Evolutionary conservation across 345 rosid genomes (phyloP), one percentile per base, ranked within the genome.

Genomic region (Brassica napus): DNA sequence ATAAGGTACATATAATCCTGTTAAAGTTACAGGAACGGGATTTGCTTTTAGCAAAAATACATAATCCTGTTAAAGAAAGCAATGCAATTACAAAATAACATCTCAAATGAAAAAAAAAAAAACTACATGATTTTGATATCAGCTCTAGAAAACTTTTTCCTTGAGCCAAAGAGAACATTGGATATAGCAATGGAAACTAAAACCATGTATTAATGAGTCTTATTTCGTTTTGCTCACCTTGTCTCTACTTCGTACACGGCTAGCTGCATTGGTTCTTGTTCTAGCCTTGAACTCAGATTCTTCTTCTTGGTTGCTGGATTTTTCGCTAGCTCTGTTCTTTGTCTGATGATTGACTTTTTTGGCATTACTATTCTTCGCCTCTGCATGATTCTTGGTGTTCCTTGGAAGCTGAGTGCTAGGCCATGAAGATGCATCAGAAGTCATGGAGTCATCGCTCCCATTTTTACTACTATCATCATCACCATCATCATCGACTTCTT

Each of bases 361-460:
- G 18, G 64, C 74, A 67, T 84, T 73, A 23, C 75, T 65, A 54
- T 71, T 72, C 59, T 80, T 81, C 34, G 70, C 37, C 34, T 77
- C 35, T 78, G 34, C 76, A 73, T 81, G 80, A 84, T 84, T 76
- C 76, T 69, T 73, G 66, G 59, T 79, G 52, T 57, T 67, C 32
- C 69, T 64, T 72, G 79, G 75, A 81, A 71, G 69, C 65, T 87
- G 84, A 68, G 69, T 85, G 49, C 85, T 85, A 69, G 90, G 92
- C 69, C 92, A 87, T 37, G 95, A 90, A 26, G 92, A 89, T 32
- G 95, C 95, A 81, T 90, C 95, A 30, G 95, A 90, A 32, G 88
- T 85, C 95, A 90, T 87, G 3, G 95, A 90, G 62, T 90, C 95
- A 83, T 89, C 90, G 15, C 91, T 88, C 80, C 82, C 79, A 62